Base-by-base conservation (phyloP, 148 eudicot genomes). In the Polygonum maritimum region DNA sequence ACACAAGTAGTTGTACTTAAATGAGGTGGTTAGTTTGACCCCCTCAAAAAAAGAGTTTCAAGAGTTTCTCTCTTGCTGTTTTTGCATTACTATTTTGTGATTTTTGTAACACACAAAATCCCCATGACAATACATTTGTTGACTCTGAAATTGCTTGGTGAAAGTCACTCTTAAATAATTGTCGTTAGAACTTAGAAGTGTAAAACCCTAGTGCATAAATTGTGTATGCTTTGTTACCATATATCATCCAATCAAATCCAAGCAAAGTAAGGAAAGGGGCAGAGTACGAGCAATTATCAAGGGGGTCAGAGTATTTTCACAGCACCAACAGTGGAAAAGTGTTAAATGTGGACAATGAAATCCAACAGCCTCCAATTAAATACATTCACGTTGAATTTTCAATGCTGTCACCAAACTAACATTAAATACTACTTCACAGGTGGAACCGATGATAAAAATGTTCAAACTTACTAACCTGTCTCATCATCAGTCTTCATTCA, bases 321-420 rank as follows among this genome's bases (percentile, higher is more conserved):
- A 36, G 71, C 45, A 67, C 15, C 71, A 13, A 67, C 36, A 67
- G 12, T 3, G 71, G 71, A 16, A 65, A 65, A 35, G 14, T 65
- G 14, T 14, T 67, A 67, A 67, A 67, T 67, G 18, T 16, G 11
- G 71, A 67, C 15, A 5, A 35, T 36, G 45, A 67, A 67, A 15
- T 36, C 44, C 71, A 67, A 36, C 71, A 63, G 70, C 71, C 35
- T 36, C 44, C n/a, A 67, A 67, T 67, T 67, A 14, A 67, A 67
- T 67, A 35, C 71, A 38, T 5, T 67, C 44, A 67, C 71, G 71
- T 14, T 67, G 71, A 31, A 14, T 9, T 67, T 67, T 67, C 71
- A 67, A 67, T 36, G 40, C 44, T 14, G 36, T 67, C 71, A 67
- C 71, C 71, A 67, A 38, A 67, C 45, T 2, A 35, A 3, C 71